phyloP scores from a whole-genome alignment of 305 asterid genomes.

The Fraxinus floribunda region DNA sequence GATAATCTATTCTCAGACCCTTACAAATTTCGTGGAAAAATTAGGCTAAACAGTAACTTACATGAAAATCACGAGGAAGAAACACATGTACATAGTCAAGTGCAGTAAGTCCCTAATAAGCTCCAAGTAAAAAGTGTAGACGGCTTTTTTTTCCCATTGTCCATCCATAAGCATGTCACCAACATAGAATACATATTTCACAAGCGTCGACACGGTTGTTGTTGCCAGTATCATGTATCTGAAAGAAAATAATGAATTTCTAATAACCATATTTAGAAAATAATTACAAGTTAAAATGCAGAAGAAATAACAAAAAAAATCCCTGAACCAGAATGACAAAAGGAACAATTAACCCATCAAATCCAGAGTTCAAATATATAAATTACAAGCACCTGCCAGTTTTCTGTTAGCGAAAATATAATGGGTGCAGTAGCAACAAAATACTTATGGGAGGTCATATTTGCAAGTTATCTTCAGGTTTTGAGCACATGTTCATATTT shows the following conservation, averaged over 20 bases:
- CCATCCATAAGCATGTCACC: conserved; percentile 96
- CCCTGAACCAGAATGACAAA: neutral
- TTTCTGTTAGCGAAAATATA: neutral
- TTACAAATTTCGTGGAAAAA: conserved; percentile 4
- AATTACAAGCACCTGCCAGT: neutral
- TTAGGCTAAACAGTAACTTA: conserved; percentile 46
- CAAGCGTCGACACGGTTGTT: conserved; percentile 72
- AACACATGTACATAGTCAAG: conserved; percentile 88
- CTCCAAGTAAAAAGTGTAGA: conserved; percentile 89
- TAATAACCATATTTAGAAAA: neutral
- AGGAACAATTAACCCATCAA: neutral
- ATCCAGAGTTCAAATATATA: neutral
- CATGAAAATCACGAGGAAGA: conserved; percentile 88
- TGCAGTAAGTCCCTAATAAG: conserved; percentile 86
- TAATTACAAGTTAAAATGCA: neutral
- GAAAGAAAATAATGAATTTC: conserved; percentile 24
- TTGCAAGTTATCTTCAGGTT: neutral
- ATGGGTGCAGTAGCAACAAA: neutral
- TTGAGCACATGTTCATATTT: neutral
- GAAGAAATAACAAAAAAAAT: neutral
- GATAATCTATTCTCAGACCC: neutral
- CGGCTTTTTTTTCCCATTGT: conserved; percentile 96
- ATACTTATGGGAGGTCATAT: neutral
- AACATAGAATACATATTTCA: conserved; percentile 79
- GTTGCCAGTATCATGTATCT: conserved; percentile 88